phyloP scores from a whole-genome alignment of 1,284 basidiomycete genomes.

The Cryptococcus deneoformans region DNA sequence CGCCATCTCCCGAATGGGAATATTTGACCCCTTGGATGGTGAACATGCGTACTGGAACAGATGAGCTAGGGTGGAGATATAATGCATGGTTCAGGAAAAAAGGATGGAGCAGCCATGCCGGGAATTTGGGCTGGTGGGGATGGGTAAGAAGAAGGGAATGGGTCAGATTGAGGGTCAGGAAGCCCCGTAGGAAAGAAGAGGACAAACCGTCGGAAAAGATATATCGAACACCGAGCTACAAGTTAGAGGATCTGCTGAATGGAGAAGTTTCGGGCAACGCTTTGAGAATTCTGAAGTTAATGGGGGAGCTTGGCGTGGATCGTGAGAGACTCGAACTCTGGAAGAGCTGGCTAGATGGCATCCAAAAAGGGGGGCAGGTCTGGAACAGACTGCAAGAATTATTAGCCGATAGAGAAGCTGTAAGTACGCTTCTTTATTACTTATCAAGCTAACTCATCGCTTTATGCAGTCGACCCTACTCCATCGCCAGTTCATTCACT shows the following conservation, averaged over 20 bases:
- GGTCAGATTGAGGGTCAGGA: slow-evolving; percentile 36
- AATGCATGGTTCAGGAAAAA: slow-evolving; percentile 43
- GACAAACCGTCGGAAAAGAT: not conserved
- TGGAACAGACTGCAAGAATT: slow-evolving; percentile 1
- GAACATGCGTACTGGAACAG: slow-evolving; percentile 48
- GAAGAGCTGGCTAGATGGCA: slow-evolving; percentile 28
- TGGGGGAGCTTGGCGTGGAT: slow-evolving; percentile 30
- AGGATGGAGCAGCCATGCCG: slow-evolving; percentile 40
- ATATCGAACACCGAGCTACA: not conserved
- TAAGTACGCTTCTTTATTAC: slow-evolving; percentile 7
- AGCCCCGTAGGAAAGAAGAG: not conserved
- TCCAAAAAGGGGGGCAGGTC: not conserved
- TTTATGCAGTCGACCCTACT: slow-evolving; percentile 10
- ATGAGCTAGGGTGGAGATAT: slow-evolving; percentile 50
- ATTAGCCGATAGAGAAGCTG: slow-evolving; percentile 4
- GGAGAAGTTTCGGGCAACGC: slow-evolving; percentile 14
- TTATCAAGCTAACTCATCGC: not conserved
- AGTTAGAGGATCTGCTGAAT: slow-evolving; percentile 11
- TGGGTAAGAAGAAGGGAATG: slow-evolving; percentile 48
- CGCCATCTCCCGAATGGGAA: slow-evolving; percentile 43
- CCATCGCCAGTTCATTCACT: slow-evolving; percentile 20
- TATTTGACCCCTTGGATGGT: slow-evolving; percentile 50
- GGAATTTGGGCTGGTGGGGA: slow-evolving; percentile 41
- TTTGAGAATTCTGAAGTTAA: slow-evolving; percentile 14
- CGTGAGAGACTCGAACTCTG: slow-evolving; percentile 35